phyloP scores from a whole-genome alignment of 805 yeast genomes.

The Cyberlindnera lachancei region DNA sequence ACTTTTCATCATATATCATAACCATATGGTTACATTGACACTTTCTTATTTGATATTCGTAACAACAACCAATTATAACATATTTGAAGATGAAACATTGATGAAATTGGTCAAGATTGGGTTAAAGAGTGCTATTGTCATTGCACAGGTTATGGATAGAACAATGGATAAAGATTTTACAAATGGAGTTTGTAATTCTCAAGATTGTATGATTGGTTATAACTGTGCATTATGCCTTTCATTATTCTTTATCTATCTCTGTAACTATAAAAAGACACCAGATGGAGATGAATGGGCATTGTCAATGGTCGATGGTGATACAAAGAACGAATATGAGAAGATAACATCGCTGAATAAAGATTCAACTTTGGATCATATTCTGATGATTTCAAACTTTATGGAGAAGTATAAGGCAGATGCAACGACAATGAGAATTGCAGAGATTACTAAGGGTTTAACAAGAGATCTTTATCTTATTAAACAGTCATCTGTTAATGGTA shows the following conservation, averaged over 20 bases:
- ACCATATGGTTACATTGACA: conserved; percentile 33
- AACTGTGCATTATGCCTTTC: conserved; percentile 35
- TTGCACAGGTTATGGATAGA: conserved; percentile 31
- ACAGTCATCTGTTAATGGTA: no score
- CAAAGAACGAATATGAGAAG: no score
- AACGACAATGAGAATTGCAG: conserved; percentile 35
- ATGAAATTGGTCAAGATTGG: conserved; percentile 32
- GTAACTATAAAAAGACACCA: conserved; percentile 18
- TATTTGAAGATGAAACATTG: conserved; percentile 35
- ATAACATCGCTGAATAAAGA: conserved; percentile 17
- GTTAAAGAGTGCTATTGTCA: conserved; percentile 31
- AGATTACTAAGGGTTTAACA: conserved; percentile 33
- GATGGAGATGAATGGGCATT: no score
- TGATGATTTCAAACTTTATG: conserved; percentile 19
- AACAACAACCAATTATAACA: conserved; percentile 27
- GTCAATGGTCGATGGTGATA: no score
- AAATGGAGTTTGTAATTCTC: conserved; percentile 37
- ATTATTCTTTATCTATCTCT: conserved; percentile 30
- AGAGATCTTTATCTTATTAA: conserved; percentile 32
- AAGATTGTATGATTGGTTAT: conserved; percentile 38
- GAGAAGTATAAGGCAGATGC: conserved; percentile 27
- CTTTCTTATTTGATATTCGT: conserved; percentile 37
- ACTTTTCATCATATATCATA: conserved; percentile 34
- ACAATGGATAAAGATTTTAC: conserved; percentile 26
- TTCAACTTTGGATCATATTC: conserved; percentile 15